These are phyloP conservation scores for Paraleonurus japonicus DNA, from an alignment of 257 asterid species.

Conservation along the genomic window DNA sequence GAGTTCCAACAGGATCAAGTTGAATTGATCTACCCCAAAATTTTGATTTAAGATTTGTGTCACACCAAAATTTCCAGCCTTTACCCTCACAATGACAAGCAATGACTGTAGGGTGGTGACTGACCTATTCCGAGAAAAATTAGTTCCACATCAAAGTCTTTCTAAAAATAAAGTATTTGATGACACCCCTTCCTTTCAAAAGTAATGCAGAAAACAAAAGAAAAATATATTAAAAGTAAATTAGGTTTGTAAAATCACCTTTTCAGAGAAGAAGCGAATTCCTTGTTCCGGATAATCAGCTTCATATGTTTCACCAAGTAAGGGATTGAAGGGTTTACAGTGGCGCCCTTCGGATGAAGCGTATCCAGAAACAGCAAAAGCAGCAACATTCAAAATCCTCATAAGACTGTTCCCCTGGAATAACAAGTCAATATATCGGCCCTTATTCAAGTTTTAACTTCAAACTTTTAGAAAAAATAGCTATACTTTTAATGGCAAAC, in stretches of 20 bases:
- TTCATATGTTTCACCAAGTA: conserved; percentile 95
- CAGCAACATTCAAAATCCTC: conserved; percentile 85
- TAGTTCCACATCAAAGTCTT: conserved; percentile 20
- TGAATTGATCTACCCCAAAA: conserved; percentile 98
- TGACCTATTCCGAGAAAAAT: conserved; percentile 62
- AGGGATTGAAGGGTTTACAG: conserved; percentile 95
- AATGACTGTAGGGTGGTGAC: conserved; percentile 97
- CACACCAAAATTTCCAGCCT: conserved; percentile 98
- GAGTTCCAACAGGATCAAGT: conserved; percentile 88
- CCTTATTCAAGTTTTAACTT: conserved; percentile 1
- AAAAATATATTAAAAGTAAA: no score
- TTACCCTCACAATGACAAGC: conserved; percentile 97
- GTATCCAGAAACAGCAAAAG: conserved; percentile 96
- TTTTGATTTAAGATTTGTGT: conserved; percentile 84
- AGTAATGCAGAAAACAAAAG: not conserved
- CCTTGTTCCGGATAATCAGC: conserved; percentile 95
- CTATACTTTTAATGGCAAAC: not conserved
- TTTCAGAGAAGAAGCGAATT: conserved; percentile 81
- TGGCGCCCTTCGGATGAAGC: conserved; percentile 92
- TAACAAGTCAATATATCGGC: conserved; percentile 12
- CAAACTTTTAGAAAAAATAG: not conserved
- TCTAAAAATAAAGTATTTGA: not conserved
- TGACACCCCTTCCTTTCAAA: not conserved
- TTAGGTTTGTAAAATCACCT: conserved; percentile 55
- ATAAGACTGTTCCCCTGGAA: conserved; percentile 80